phyloP scores from a whole-genome alignment of 495 filamentous ascomycete species.

The Zalerion maritima region DNA sequence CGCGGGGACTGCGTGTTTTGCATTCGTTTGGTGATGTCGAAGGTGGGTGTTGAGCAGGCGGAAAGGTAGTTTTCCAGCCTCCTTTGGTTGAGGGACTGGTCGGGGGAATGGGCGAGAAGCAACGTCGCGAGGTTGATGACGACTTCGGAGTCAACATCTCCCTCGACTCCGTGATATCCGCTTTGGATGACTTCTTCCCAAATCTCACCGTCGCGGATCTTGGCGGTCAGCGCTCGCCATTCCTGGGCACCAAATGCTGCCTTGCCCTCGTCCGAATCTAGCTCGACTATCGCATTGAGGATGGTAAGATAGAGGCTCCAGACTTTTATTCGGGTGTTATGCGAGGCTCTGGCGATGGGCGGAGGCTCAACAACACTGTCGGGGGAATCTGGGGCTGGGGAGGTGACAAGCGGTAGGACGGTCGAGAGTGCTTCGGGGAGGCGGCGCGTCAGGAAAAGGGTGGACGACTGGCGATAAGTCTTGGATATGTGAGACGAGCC shows the following conservation, averaged over 20 bases:
- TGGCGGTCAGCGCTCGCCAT: constrained; percentile 65
- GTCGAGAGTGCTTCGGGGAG: constrained; percentile 75
- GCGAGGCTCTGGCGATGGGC: constrained; percentile 57
- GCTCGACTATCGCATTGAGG: constrained; percentile 75
- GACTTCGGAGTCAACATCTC: constrained; percentile 85
- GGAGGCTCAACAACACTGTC: constrained; percentile 33
- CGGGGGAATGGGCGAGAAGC: constrained; percentile 69
- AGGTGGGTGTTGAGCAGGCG: constrained; percentile 50
- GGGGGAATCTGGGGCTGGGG: constrained; percentile 19
- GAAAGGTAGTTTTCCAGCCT: constrained; percentile 85
- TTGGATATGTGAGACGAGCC: constrained; percentile 55
- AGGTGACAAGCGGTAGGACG: constrained; percentile 61
- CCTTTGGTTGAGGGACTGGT: constrained; percentile 69
- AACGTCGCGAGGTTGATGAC: constrained; percentile 85
- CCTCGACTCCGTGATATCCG: constrained; percentile 76
- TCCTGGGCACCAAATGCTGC: constrained; percentile 65
- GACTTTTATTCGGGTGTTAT: constrained; percentile 74
- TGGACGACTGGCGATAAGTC: constrained; percentile 77
- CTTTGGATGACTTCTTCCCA: constrained; percentile 85
- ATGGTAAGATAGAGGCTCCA: constrained; percentile 95
- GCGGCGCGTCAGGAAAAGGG: constrained; percentile 83
- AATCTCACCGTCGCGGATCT: constrained; percentile 70
- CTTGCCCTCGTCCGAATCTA: constrained; percentile 84
- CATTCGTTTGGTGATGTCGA: constrained; percentile 50
- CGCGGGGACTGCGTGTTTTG: constrained; percentile 12